Evolutionary conservation across 2,329 filamentous ascomycete species (phyloP).

Genomic region (Cyphellophora europaea): DNA sequence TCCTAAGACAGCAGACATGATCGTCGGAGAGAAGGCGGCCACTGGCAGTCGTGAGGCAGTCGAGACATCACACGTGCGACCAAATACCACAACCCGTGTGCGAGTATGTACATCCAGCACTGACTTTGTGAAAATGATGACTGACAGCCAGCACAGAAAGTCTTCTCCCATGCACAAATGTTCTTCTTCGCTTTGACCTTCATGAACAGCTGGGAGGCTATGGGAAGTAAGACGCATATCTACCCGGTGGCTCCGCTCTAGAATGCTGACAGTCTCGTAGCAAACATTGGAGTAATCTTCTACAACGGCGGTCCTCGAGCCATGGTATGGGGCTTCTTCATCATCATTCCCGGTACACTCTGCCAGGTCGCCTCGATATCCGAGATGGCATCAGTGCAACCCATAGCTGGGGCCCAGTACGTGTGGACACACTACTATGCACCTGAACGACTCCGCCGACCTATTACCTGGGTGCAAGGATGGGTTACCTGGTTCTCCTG

Average conservation of each 20-base stretch:
- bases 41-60: no score
- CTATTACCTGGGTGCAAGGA: constrained; percentile 24
- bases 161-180: constrained; percentile 18
- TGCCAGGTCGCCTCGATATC: constrained; percentile 23
- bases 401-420: constrained; percentile 31
- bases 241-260: neutral
- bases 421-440: constrained; percentile 29
- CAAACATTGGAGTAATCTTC: constrained; percentile 3
- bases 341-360: constrained; percentile 21
- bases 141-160: no score
- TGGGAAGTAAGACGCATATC: constrained; percentile 14
- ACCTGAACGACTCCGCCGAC: constrained; percentile 18
- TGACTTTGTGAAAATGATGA: no score
- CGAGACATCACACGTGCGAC: no score
- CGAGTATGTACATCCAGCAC: no score
- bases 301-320: constrained; percentile 20
- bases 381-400: constrained; percentile 30
- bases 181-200: constrained; percentile 19
- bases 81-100: no score
- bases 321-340: constrained; percentile 19
- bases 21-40: no score
- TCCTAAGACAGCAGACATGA: no score
- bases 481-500: constrained; percentile 33
- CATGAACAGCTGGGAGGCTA: constrained; percentile 18
- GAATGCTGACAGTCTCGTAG: constrained; percentile 2